These are phyloP conservation scores for Botryotinia narcissicola DNA, from an alignment of 2,329 filamentous ascomycete genomes.

Conservation along the genomic window DNA sequence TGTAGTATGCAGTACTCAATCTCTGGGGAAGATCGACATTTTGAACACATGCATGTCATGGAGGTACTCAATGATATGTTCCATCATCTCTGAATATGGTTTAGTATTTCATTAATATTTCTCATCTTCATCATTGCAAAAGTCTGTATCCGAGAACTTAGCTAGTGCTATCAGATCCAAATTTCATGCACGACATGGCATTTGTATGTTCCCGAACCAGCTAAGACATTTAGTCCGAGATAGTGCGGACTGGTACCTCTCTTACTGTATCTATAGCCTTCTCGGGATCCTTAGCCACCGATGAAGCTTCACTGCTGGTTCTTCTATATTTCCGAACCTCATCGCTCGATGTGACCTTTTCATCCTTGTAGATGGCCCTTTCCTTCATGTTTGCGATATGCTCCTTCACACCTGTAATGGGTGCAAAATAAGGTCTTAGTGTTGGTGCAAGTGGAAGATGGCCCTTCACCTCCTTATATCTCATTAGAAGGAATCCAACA, in stretches of 20 bases:
- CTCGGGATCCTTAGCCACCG: constrained; percentile 17
- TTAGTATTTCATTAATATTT: not conserved
- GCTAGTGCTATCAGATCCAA: not conserved
- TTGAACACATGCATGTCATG: not conserved
- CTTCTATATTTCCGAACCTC: not conserved
- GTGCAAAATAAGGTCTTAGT: constrained; percentile 8
- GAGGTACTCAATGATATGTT: not conserved
- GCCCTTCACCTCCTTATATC: constrained; percentile 61
- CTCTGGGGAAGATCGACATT: not conserved
- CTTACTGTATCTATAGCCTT: constrained; percentile 15
- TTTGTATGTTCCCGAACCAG: not conserved
- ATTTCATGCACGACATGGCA: not conserved
- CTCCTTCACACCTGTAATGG: not conserved
- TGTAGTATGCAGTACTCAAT: not conserved
- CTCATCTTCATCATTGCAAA: not conserved
- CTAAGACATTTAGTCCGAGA: constrained; percentile 19
- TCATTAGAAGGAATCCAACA: constrained; percentile 59
- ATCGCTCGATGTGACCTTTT: not conserved
- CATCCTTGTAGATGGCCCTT: constrained; percentile 8
- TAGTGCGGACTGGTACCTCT: constrained; percentile 20
- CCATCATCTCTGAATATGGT: not conserved
- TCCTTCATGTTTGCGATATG: constrained; percentile 15
- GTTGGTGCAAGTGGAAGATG: constrained; percentile 41
- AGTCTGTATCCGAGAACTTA: not conserved
- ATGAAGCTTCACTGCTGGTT: not conserved